phyloP scores from a whole-genome alignment of 352 stramenopile genomes.

The Globisporangium okanoganense region DNA sequence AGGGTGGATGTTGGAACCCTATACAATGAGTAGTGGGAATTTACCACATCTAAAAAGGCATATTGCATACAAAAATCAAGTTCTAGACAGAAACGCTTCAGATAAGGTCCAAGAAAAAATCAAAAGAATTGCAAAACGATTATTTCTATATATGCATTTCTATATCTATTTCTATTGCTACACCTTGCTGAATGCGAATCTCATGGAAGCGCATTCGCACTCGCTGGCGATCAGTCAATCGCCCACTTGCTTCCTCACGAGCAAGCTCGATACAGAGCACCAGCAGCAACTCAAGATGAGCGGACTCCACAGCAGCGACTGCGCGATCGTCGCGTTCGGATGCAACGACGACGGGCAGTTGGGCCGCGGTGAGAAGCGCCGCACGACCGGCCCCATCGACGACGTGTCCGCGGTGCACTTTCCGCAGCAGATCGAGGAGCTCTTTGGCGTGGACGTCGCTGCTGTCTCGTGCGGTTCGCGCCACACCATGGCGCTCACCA shows the following conservation, averaged over 20 bases:
- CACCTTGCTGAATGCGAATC: background rate
- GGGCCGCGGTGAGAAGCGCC: constrained; percentile 61
- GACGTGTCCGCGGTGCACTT: constrained; percentile 76
- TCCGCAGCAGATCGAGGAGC: constrained; percentile 46
- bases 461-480: constrained; percentile 78
- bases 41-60: background rate
- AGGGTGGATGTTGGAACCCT: constrained; percentile 13
- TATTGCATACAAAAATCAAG: background rate
- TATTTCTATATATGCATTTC: background rate
- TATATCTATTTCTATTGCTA: no score
- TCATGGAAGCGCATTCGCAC: constrained; percentile 1
- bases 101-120: background rate
- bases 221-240: background rate
- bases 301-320: constrained; percentile 12
- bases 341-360: constrained; percentile 85
- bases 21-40: background rate
- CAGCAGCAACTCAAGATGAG: background rate
- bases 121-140: background rate
- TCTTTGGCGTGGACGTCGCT: constrained; percentile 49
- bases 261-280: background rate
- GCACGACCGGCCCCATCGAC: constrained; percentile 50
- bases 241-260: background rate
- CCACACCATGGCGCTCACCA: constrained; percentile 77
- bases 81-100: background rate
- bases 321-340: constrained; percentile 63